Conservation (phyloP, 257 asterid genomes). For the Cynanchum wilfordii region DNA sequence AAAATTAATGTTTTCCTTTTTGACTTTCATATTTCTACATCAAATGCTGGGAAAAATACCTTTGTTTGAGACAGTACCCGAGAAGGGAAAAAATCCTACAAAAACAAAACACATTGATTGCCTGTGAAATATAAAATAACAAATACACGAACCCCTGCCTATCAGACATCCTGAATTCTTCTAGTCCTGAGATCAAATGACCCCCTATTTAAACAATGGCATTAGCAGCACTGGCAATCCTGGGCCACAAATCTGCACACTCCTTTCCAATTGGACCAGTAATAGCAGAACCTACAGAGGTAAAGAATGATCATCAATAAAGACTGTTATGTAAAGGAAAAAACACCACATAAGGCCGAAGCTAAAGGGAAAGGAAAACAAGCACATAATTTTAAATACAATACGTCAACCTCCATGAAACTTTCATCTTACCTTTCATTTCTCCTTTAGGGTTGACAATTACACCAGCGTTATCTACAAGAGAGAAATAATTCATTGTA, state of each 20-base stretch:
- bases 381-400: neutral
- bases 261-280: constrained; percentile 60
- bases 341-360: no score
- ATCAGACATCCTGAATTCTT: neutral
- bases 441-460: constrained; percentile 57
- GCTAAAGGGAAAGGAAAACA: no score
- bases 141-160: neutral
- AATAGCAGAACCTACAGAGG: constrained; percentile 34
- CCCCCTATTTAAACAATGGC: constrained; percentile 22
- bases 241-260: constrained; percentile 51
- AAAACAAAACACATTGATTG: neutral
- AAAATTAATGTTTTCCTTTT: no score
- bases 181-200: no score
- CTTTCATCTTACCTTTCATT: constrained; percentile 39
- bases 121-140: neutral
- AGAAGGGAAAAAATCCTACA: neutral
- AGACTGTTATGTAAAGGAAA: no score
- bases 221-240: constrained; percentile 50
- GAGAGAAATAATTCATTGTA: neutral
- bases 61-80: neutral
- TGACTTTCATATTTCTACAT: no score
- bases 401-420: neutral
- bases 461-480: constrained; percentile 54
- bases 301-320: neutral
- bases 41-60: neutral